phyloP scores from a whole-genome alignment of 257 asterid species.

The Gardenia jasminoides region DNA sequence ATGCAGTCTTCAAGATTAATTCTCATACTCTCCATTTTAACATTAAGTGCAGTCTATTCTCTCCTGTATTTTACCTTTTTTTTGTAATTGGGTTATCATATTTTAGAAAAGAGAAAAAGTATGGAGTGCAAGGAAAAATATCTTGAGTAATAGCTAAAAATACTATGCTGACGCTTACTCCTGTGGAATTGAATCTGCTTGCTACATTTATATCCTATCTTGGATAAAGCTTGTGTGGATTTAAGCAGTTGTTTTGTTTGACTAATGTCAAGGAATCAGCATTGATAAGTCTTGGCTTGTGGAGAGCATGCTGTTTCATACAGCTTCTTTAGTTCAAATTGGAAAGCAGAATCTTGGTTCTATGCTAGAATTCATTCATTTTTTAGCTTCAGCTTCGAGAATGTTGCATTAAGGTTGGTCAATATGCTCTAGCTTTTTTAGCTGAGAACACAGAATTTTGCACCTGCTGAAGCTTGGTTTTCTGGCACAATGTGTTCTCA shows the following conservation, averaged over 20 bases:
- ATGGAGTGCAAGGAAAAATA: not conserved
- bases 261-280: not conserved
- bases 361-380: not conserved
- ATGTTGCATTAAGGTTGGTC: not conserved
- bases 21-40: not conserved
- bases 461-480: not conserved
- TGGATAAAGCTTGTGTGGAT: not conserved
- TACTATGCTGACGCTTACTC: not conserved
- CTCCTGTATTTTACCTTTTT: not conserved
- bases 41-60: not conserved
- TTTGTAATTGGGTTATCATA: not conserved
- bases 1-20: not conserved
- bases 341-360: not conserved
- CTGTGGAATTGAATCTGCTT: not conserved
- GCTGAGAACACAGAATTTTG: not conserved
- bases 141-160: not conserved
- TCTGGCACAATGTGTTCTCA: too few relatives aligned
- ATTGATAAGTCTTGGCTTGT: not conserved
- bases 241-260: not conserved
- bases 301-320: not conserved
- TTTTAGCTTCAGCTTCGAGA: not conserved
- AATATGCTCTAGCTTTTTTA: not conserved
- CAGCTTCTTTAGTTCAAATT: not conserved
- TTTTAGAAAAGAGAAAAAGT: not conserved
- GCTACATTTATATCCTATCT: not conserved